Evolutionary conservation across 2,329 filamentous ascomycete genomes (phyloP).

Genomic region (Penicillium sp.): DNA sequence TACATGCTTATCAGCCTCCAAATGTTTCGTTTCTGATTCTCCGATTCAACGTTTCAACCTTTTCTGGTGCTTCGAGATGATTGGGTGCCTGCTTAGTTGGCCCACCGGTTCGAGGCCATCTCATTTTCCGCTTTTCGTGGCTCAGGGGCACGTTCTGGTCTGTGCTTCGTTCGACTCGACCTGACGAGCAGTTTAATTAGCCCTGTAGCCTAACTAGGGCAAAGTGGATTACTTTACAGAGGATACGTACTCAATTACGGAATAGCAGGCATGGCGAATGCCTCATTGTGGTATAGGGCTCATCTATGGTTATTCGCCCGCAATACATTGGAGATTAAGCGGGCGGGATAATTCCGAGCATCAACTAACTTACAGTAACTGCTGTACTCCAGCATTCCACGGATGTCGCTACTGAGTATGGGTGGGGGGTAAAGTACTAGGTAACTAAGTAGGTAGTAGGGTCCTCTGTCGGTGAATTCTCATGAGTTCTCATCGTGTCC

Average conservation of each 20-base stretch:
- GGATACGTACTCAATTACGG: not conserved
- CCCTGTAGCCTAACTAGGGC: too few species aligned
- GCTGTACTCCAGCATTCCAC: too few species aligned
- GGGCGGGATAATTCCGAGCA: not conserved
- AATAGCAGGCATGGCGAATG: not conserved
- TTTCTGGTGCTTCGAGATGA: slow-evolving; percentile 2
- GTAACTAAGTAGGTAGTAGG: too few species aligned
- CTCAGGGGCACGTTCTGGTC: slow-evolving; percentile 22
- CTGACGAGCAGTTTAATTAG: not conserved
- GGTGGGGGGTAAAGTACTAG: too few species aligned
- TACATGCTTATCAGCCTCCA: not conserved
- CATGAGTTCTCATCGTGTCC: too few species aligned
- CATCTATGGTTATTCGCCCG: not conserved
- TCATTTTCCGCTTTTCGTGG: slow-evolving; percentile 5
- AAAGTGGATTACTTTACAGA: not conserved
- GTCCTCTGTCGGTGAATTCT: too few species aligned
- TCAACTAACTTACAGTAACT: not conserved
- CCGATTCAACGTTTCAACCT: not conserved
- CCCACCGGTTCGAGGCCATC: slow-evolving; percentile 22
- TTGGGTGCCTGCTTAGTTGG: slow-evolving; percentile 10
- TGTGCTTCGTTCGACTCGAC: slow-evolving; percentile 9
- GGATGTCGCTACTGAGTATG: too few species aligned
- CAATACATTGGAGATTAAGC: not conserved
- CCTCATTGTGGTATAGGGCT: not conserved
- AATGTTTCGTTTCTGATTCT: too few species aligned